Evolutionary conservation across 768 basidiomycete species (phyloP).

Genomic region (Leccinellum rugosiceps): DNA sequence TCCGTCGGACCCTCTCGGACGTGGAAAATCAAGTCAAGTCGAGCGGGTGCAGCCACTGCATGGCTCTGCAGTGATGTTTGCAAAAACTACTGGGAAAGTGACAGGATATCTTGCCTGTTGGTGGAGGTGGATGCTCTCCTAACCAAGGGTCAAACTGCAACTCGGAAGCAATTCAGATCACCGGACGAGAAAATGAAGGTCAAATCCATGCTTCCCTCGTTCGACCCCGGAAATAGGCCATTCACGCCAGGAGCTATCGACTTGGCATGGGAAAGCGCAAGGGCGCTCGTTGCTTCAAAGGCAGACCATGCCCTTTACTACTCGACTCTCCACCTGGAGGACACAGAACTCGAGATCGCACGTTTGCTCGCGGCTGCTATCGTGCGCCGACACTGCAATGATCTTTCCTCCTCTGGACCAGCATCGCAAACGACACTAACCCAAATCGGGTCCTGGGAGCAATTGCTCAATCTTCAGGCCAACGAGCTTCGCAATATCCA

Average conservation of each 20-base stretch:
- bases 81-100: slow-evolving; percentile 41
- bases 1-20: slow-evolving; percentile 27
- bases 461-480: slow-evolving; percentile 53
- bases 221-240: slow-evolving; percentile 7
- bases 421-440: slow-evolving; percentile 1
- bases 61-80: slow-evolving; percentile 59
- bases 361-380: slow-evolving; percentile 53
- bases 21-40: slow-evolving; percentile 43
- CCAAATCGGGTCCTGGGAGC: slow-evolving; percentile 37
- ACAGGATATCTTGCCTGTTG: slow-evolving; percentile 31
- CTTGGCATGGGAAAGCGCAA: slow-evolving; percentile 43
- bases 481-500: slow-evolving; percentile 50
- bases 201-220: slow-evolving; percentile 15
- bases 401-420: slow-evolving; percentile 8
- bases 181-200: slow-evolving; percentile 18
- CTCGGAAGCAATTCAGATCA: slow-evolving; percentile 29
- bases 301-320: slow-evolving; percentile 22
- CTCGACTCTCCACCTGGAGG: slow-evolving; percentile 37
- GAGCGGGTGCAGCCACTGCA: slow-evolving; percentile 37
- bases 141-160: slow-evolving; percentile 31
- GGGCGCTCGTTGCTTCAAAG: slow-evolving; percentile 28
- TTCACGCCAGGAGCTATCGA: slow-evolving; percentile 43
- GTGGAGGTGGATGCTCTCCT: slow-evolving; percentile 35
- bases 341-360: slow-evolving; percentile 57
- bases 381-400: slow-evolving; percentile 38